Conservation (phyloP, 1,139 yeast genomes). For the Geotrichum reessii region DNA sequence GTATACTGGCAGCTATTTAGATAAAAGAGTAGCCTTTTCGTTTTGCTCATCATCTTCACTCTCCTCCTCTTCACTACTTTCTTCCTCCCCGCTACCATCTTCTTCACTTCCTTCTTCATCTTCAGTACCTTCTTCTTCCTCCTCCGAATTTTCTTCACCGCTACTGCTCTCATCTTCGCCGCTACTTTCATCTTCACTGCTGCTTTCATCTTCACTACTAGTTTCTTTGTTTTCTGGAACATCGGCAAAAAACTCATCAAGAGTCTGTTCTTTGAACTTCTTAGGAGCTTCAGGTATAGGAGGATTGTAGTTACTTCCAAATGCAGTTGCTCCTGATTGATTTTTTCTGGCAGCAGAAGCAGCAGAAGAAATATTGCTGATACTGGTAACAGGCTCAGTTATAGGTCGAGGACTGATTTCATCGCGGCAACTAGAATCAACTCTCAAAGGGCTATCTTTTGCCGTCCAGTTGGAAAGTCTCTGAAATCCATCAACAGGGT, state of each 20-base stretch:
- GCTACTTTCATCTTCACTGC: conserved; percentile 25
- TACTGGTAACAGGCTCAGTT: conserved; percentile 10
- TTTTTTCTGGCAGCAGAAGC: conserved; percentile 1
- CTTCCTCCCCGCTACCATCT: conserved; percentile 63
- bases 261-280: conserved; percentile 59
- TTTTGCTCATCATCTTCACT: conserved; percentile 5
- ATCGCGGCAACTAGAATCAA: conserved; percentile 32
- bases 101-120: conserved; percentile 12
- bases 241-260: conserved; percentile 81
- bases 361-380: conserved; percentile 12
- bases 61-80: conserved; percentile 11
- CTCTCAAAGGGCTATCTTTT: conserved; percentile 23
- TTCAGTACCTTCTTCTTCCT: conserved; percentile 14
- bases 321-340: conserved; percentile 2
- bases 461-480: conserved; percentile 34
- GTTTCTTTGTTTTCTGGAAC: conserved; percentile 33
- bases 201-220: conserved; percentile 28
- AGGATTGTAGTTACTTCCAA: conserved; percentile 11
- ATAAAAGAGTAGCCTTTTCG: neutral
- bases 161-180: conserved; percentile 24
- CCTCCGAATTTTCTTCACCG: conserved; percentile 23
- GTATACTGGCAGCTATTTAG: neutral
- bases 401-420: conserved; percentile 19
- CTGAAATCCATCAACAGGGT: conserved; percentile 31
- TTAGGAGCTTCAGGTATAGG: conserved; percentile 14